Base-by-base conservation (phyloP, 495 filamentous ascomycete species). In the Mytilinidion resinicola region DNA sequence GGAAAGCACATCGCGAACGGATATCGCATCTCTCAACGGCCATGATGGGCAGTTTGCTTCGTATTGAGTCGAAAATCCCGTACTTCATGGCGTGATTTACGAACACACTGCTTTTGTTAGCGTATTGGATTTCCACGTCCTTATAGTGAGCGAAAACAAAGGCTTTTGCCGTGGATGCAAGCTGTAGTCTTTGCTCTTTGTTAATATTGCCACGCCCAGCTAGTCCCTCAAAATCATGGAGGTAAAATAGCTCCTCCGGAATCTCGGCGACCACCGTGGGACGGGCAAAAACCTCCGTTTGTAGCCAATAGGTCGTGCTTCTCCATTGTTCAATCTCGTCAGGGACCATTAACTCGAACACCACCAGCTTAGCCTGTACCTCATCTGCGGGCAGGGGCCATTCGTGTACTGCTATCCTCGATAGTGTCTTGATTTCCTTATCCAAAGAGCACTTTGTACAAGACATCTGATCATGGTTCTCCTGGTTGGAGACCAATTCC, bases 91-190 rank as follows among this genome's bases (percentile, higher is more conserved):
- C 60, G 42, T 48, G 59, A n/a, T 33, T 17, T 3, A 63, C 19
- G 39, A 47, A 63, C 4, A 63, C 48, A 7, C 43, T 15, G 4
- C 42, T 21, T 30, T 7, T 21, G 20, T 7, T 12, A n/a, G 25
- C 44, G 4, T 35, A 53, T 0, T 69, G 70, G n/a, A 76, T 66
- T 0, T 80, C 67, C 14, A 55, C 54, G 43, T 74, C 55, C 14
- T 50, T 35, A 9, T 37, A 35, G 35, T 39, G 10, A 49, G 38
- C 34, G 6, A 30, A 8, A 12, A 6, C 7, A 20, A 8, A 37
- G 6, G 48, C 8, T 21, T 51, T 51, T 14, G 6, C 20, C 7
- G 11, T 9, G 11, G 48, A 51, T 37, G 34, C 34, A 20, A 51
- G 48, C 20, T 37, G 21, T 8, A 51, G 48, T 12, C 48, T 33